These are phyloP conservation scores for Eudorina sp. DNA, from an alignment of 139 green algal species.

Conservation along the genomic window DNA sequence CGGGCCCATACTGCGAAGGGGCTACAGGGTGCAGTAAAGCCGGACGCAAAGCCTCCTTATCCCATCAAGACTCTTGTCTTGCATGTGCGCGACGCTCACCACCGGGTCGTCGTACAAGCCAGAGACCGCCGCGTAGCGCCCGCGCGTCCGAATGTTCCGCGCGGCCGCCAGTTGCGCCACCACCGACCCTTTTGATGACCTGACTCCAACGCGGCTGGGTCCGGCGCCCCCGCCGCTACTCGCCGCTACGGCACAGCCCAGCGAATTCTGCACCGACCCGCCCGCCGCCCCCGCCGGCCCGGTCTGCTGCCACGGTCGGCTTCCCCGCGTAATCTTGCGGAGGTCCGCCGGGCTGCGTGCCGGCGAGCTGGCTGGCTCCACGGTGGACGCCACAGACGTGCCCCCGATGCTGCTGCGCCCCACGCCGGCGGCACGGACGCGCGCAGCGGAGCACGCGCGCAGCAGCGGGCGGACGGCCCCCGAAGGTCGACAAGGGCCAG, in stretches of 20 bases:
- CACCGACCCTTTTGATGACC: too few species aligned
- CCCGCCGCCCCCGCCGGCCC: background rate
- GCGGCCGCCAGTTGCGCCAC: slow-evolving; percentile 17
- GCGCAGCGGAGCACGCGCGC: background rate
- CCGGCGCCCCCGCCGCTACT: background rate
- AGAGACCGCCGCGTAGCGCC: background rate
- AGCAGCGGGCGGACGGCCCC: background rate
- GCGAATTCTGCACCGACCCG: background rate
- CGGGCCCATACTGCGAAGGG: too few species aligned
- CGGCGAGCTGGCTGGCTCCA: background rate
- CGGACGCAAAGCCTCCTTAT: too few species aligned
- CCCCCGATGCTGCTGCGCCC: background rate
- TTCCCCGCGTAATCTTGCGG: background rate
- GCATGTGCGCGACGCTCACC: background rate
- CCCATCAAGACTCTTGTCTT: too few species aligned
- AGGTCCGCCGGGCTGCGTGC: background rate
- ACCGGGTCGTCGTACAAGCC: background rate
- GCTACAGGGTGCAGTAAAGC: too few species aligned
- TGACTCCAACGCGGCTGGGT: background rate
- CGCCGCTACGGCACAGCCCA: background rate
- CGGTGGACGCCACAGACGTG: background rate
- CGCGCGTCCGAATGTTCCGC: background rate
- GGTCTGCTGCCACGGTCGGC: background rate
- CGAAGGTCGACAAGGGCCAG: too few species aligned
- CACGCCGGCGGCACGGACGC: background rate